phyloP scores from a whole-genome alignment of 2,329 filamentous ascomycete species.

The Colletotrichum sp. region DNA sequence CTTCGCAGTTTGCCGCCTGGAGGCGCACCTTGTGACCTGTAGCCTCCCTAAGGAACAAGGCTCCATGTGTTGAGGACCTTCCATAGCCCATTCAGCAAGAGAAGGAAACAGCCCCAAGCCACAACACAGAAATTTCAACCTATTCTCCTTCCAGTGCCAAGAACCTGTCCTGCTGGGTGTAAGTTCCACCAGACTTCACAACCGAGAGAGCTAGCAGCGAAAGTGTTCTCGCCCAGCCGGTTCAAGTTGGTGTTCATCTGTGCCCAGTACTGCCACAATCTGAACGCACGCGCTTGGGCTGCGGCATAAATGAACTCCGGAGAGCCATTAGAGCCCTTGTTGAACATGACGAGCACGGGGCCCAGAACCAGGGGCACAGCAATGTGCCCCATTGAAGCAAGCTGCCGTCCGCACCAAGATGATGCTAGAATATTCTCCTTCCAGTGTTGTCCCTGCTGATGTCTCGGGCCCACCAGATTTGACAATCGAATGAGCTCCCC shows the following conservation, averaged over 20 bases:
- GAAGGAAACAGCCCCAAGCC: neutral
- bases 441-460: neutral
- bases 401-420: neutral
- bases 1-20: too few relatives aligned
- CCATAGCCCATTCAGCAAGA: neutral
- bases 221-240: rapidly evolving
- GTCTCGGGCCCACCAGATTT: neutral
- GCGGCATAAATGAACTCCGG: neutral
- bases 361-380: neutral
- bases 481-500: neutral
- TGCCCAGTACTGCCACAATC: neutral
- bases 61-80: neutral
- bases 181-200: neutral
- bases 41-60: rapidly evolving
- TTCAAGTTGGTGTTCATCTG: neutral
- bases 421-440: neutral
- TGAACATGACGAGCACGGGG: neutral
- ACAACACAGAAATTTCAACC: neutral
- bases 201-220: neutral
- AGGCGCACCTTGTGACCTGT: too few relatives aligned
- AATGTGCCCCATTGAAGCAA: neutral
- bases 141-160: neutral
- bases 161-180: neutral
- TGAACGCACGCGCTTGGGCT: neutral
- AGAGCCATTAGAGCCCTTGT: neutral